Evolutionary conservation across 2,329 filamentous ascomycete genomes (phyloP).

Genomic region (Colletotrichum karsti): DNA sequence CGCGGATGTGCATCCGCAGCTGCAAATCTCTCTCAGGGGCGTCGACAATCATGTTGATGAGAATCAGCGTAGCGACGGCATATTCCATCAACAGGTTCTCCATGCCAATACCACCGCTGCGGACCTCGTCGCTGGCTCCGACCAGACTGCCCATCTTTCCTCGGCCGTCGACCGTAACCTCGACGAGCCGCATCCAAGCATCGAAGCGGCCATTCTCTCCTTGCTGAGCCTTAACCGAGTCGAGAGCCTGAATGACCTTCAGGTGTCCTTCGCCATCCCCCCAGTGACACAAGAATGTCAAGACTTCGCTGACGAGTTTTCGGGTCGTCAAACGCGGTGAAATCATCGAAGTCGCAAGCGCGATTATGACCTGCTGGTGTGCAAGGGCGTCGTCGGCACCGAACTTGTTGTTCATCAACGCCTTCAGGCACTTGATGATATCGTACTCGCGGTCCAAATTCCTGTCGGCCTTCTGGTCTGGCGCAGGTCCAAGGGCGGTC

Average conservation of each 20-base stretch:
- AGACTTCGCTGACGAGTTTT: conserved; percentile 93
- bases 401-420: conserved; percentile 99
- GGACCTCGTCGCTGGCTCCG: conserved; percentile 93
- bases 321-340: conserved; percentile 90
- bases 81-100: conserved; percentile 99
- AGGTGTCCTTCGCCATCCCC: conserved; percentile 86
- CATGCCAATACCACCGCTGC: conserved; percentile 96
- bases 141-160: conserved; percentile 99
- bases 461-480: conserved; percentile 71
- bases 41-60: conserved; percentile 97
- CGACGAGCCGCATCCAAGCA: conserved; percentile 97
- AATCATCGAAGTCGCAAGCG: conserved; percentile 85
- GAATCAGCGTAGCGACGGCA: conserved; percentile 89
- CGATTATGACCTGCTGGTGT: conserved; percentile 90
- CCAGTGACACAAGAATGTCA: conserved; percentile 98
- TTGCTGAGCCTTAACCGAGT: conserved; percentile 86
- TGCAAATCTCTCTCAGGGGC: conserved; percentile 89
- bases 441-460: conserved; percentile 94
- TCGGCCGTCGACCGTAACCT: conserved; percentile 94
- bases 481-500: conserved; percentile 74
- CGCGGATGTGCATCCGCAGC: conserved; percentile 90
- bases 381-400: conserved; percentile 93
- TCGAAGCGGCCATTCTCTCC: conserved; percentile 96
- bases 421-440: conserved; percentile 97
- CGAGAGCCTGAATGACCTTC: conserved; percentile 93